A percentile compares a stretch with the other conserved stretches of the same genome.
Conservation (phyloP, 345 rosid genomes). For the Kandelia obovata region DNA sequence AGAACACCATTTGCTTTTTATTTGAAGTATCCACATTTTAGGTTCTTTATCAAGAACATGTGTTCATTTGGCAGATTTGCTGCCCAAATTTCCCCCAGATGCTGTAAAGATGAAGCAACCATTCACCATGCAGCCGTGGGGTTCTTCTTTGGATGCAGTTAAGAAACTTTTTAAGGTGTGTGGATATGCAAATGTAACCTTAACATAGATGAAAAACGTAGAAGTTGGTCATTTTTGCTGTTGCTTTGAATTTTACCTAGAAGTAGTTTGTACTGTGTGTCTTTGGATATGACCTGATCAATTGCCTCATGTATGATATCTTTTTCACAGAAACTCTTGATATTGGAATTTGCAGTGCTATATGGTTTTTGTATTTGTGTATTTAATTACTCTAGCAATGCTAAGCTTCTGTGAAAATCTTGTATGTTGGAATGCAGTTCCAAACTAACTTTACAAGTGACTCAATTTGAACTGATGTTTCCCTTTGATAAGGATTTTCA, state of each 20-base stretch:
- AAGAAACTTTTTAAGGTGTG: constrained; percentile 93
- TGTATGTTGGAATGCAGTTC: neutral
- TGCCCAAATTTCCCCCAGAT: constrained; percentile 84
- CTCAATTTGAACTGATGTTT: neutral
- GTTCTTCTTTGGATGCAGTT: constrained; percentile 65
- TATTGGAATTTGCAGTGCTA: neutral
- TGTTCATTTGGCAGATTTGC: constrained; percentile 57
- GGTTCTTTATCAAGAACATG: constrained; percentile 11
- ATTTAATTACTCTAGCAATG: too few species aligned
- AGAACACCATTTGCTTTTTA: constrained; percentile 12
- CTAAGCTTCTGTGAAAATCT: too few species aligned
- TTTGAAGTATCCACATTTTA: constrained; percentile 8
- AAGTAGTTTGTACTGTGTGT: neutral
- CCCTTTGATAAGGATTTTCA: neutral
- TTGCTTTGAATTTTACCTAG: neutral
- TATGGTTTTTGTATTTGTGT: neutral
- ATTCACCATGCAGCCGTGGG: constrained; percentile 73
- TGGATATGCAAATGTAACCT: neutral
- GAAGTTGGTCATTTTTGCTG: neutral
- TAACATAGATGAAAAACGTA: neutral
- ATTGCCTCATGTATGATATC: neutral
- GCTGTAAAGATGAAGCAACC: constrained; percentile 85
- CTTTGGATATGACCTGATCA: neutral
- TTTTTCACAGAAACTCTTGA: neutral
- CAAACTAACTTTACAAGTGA: neutral